A percentile compares a stretch with the other conserved stretches of the same genome.
phyloP scores from a whole-genome alignment of 768 basidiomycete species.

The Suillus alpinus region DNA sequence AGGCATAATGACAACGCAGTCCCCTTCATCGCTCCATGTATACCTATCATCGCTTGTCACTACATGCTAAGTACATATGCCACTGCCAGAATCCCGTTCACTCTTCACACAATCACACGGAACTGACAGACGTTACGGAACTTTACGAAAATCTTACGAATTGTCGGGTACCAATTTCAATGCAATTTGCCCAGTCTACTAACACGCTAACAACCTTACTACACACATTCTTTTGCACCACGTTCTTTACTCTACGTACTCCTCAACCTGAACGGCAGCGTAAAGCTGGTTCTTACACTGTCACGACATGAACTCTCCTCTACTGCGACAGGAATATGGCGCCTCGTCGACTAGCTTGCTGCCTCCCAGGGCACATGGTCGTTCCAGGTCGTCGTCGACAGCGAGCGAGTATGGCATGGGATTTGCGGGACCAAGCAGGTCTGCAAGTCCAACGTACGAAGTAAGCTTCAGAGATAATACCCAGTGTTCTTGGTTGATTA shows the following conservation, averaged over 20 bases:
- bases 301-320: slow-evolving; percentile 25
- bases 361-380: slow-evolving; percentile 14
- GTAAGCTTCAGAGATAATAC: slow-evolving; percentile 14
- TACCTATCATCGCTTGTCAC: background rate
- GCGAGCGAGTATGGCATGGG: slow-evolving; percentile 15
- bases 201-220: slow-evolving; percentile 1
- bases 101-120: slow-evolving; percentile 8
- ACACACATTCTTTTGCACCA: slow-evolving; percentile 14
- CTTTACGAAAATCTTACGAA: slow-evolving; percentile 3
- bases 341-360: slow-evolving; percentile 24
- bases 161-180: slow-evolving; percentile 3
- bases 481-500: background rate
- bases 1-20: slow-evolving; percentile 1
- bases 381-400: slow-evolving; percentile 19
- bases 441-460: slow-evolving; percentile 25
- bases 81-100: background rate
- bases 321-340: slow-evolving; percentile 25
- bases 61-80: background rate
- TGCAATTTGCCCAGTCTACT: background rate
- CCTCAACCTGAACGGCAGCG: slow-evolving; percentile 3
- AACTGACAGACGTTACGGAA: background rate
- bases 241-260: slow-evolving; percentile 15
- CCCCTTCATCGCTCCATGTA: background rate
- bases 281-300: background rate
- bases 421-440: slow-evolving; percentile 16